Conservation (phyloP, 2,329 filamentous ascomycete genomes). For the Diaporthe ilicicola region DNA sequence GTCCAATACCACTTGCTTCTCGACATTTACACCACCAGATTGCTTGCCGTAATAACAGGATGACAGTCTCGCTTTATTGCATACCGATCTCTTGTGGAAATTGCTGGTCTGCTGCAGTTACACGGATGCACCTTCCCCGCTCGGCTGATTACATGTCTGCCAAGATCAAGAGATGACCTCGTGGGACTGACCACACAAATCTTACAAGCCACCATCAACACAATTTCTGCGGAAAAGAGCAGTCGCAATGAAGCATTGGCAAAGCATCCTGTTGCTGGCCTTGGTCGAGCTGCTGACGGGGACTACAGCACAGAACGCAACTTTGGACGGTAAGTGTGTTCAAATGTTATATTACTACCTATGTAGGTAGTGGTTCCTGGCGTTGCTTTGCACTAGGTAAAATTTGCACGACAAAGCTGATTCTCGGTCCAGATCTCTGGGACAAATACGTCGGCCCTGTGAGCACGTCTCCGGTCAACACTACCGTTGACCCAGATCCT, state of each 20-base stretch:
- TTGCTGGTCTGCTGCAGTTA: not conserved
- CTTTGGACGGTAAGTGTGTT: constrained; percentile 18
- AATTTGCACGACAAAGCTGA: not conserved
- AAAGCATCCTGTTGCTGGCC: not conserved
- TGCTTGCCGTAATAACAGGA: not conserved
- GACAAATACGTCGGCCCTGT: constrained; percentile 7
- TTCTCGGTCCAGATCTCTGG: not conserved
- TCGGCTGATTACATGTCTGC: not conserved
- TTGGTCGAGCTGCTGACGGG: not conserved
- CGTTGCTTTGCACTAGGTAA: not conserved
- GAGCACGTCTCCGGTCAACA: not conserved
- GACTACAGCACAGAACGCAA: not conserved
- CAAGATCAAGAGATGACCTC: not conserved
- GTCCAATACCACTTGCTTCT: no score
- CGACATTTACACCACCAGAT: not conserved
- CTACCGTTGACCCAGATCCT: constrained; percentile 1
- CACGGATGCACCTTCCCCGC: constrained; percentile 18
- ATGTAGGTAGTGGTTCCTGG: no score
- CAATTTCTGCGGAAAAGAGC: not conserved
- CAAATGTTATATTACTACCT: no score
- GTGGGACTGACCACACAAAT: not conserved
- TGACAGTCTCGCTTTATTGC: not conserved
- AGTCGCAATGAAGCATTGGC: not conserved
- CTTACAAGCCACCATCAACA: not conserved
- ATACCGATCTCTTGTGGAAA: not conserved